Evolutionary conservation across 192 early-diverging fungal species (phyloP), one percentile per base, ranked within the genome.

Genomic region (Fimicolochytrium jonesii): DNA sequence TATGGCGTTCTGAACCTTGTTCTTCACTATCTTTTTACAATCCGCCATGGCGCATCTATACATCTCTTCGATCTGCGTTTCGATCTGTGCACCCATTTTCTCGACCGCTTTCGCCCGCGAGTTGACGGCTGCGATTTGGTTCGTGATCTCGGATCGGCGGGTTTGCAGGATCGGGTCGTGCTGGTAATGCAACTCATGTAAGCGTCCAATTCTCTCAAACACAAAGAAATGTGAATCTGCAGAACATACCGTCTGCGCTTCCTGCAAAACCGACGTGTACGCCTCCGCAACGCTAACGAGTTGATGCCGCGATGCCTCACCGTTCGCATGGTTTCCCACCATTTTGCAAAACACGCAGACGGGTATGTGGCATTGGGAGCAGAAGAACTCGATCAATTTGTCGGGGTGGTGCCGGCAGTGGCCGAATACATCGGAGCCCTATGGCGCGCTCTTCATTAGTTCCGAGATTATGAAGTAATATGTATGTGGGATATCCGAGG

Each of bases 321-420:
- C 82, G 46, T 74, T 76, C 1, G 78, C 72, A 37, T 85, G 83
- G 51, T 77, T 76, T n/a, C 83, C 81, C 1, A 84, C 72, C 74
- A 85, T 84, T 42, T 81, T 84, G 69, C 83, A 85, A 47, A 66
- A 74, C 3, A 85, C 79, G 70, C 83, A 85, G 6, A 85, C 83
- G 13, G 82, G 82, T 17, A 79, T 66, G 45, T 84, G 82, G 64
- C 83, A 85, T 41, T 84, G 78, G 0, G 78, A 77, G 72, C 83
- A 85, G 58, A 81, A 85, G 67, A 81, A 85, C 68, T 85, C 77
- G 29, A 85, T 73, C 28, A 61, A 47, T 57, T 82, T 79, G 37
- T 79, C 79, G 6, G 76, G 67, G 46, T 85, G 83, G 56, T 77
- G 73, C 22, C 77, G 71, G 63, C 83, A 85, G 64, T 72, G 56